phyloP scores from a whole-genome alignment of 345 rosid genomes.

The Lepidium africanum region DNA sequence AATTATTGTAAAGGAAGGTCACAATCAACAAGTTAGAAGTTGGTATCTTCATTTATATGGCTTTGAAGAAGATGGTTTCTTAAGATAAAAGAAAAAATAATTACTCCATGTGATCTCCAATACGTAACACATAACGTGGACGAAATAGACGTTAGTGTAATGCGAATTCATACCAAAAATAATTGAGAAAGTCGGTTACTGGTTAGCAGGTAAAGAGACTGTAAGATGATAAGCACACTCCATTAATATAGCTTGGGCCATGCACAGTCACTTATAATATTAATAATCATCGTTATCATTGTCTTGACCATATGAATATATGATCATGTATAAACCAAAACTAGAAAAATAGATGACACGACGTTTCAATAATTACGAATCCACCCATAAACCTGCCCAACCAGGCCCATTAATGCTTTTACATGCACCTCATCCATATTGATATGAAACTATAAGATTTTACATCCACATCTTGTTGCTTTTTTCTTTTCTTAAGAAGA shows the following conservation, averaged over 20 bases:
- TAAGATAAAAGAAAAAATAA: neutral
- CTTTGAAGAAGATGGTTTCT: neutral
- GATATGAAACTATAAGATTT: too few relatives aligned
- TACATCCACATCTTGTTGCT: too few relatives aligned
- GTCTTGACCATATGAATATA: neutral
- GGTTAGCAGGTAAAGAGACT: constrained; percentile 14
- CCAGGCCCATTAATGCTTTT: constrained; percentile 11
- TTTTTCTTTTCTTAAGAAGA: too few relatives aligned
- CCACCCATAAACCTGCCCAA: constrained; percentile 13
- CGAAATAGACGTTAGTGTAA: neutral
- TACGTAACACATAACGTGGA: neutral
- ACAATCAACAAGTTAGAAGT: constrained; percentile 24
- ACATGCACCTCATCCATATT: neutral
- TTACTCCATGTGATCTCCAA: neutral
- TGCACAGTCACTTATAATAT: too few relatives aligned
- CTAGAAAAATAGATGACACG: neutral
- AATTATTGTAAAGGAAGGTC: neutral
- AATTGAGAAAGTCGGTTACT: constrained; percentile 16
- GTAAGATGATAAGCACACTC: neutral
- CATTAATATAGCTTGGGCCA: constrained; percentile 15
- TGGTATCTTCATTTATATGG: neutral
- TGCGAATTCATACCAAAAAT: neutral
- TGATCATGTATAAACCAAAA: neutral
- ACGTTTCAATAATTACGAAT: neutral
- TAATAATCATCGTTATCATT: too few relatives aligned